Percentiles rank a stretch among this genome's conserved stretches.
phyloP scores from a whole-genome alignment of 1,284 basidiomycete species.

The Tylopilus orsonianus region DNA sequence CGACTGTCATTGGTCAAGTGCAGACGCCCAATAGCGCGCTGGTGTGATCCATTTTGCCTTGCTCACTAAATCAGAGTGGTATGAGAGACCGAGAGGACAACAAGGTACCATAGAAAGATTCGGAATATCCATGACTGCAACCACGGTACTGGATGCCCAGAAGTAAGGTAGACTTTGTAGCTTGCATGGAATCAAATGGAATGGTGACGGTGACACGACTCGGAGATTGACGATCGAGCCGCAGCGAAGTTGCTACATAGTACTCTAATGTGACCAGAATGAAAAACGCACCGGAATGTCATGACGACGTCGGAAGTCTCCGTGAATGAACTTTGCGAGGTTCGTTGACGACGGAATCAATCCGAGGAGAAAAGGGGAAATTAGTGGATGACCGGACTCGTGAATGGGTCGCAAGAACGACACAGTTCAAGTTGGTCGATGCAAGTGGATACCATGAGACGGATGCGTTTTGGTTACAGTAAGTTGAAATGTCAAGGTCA shows the following conservation, averaged over 20 bases:
- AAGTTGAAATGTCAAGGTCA: neutral
- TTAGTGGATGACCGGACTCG: neutral
- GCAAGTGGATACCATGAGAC: neutral
- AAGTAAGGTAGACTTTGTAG: neutral
- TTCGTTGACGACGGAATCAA: neutral
- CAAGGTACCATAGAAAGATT: neutral
- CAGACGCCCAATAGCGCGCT: too few species aligned
- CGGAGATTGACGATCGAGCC: neutral
- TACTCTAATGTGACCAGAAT: neutral
- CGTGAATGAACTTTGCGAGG: neutral
- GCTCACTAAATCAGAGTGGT: neutral
- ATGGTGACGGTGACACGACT: neutral
- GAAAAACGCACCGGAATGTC: neutral
- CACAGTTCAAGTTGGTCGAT: too few species aligned
- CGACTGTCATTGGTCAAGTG: too few species aligned
- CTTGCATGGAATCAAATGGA: neutral
- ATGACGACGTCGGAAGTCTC: conserved; percentile 4
- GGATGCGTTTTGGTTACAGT: too few species aligned
- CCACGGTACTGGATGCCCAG: neutral
- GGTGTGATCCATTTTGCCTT: neutral
- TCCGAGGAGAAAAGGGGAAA: conserved; percentile 5
- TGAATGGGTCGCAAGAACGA: neutral
- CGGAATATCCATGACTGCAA: neutral
- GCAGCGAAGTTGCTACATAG: neutral
- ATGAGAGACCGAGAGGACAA: neutral